Evolutionary conservation across 345 rosid species (phyloP).

Genomic region (Boechera stricta): DNA sequence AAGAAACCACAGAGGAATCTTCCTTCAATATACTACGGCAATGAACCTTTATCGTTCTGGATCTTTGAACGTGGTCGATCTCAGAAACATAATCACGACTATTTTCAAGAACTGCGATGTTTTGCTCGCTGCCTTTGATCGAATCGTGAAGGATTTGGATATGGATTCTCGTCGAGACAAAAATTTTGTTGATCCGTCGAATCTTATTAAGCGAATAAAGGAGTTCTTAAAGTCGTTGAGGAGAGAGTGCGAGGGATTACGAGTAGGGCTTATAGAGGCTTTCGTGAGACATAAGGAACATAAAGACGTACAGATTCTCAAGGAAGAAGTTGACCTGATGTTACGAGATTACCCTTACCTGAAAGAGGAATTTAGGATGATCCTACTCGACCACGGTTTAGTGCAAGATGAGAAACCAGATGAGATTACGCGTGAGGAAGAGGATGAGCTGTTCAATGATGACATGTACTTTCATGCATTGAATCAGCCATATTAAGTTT

Average conservation of each 20-base stretch:
- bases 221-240: neutral
- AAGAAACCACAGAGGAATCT: neutral
- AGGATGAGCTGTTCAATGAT: neutral
- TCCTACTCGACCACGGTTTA: neutral
- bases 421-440: neutral
- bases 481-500: neutral
- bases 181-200: neutral
- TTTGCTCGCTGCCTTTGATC: neutral
- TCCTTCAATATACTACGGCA: neutral
- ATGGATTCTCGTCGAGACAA: neutral
- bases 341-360: neutral
- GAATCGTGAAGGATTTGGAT: neutral
- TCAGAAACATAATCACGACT: neutral
- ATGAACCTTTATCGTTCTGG: neutral
- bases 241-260: neutral
- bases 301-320: neutral
- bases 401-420: neutral
- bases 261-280: neutral
- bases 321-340: neutral
- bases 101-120: conserved; percentile 2
- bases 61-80: neutral
- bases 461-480: conserved; percentile 1
- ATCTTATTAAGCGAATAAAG: neutral
- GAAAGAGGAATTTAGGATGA: neutral
- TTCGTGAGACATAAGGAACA: neutral